Evolutionary conservation across 805 yeast species (phyloP), one percentile per base, ranked within the genome.

Genomic region (Candida incommunis): DNA sequence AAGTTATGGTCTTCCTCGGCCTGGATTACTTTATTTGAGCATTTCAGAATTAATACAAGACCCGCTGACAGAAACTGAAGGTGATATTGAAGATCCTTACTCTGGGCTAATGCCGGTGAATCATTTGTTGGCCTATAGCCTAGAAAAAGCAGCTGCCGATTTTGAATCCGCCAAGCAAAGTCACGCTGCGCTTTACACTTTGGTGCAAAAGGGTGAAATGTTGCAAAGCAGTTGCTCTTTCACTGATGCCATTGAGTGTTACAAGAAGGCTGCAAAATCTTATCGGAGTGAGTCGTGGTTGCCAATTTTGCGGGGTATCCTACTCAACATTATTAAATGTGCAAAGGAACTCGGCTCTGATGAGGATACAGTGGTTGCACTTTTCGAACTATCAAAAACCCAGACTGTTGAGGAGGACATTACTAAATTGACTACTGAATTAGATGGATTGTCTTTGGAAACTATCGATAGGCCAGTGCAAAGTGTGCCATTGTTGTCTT

Each of bases 1-100:
- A 46, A 37, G 23, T 3, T 22, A 31, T 3, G 35, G 54, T n/a
- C 41, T 54, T 11, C 56, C 58, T 9, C 43, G 55, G 26, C 16
- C 46, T 35, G 58, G 58, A n/a, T 51, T 45, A 25, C 42, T 54
- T 22, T 50, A 48, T 40, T 35, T 50, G 16, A 44, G 48, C 4
- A 50, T 50, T 11, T 46, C 27, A 3, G 49, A 50, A 22, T 34
- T 48, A 13, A 15, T 47, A 4, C 46, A 31, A 18, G 37, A 31
- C 7, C 37, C 37, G 9, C 37, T 31, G 7, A 25, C 23, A 25
- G 11, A 15, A n/a, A 4, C n/a, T 31, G 27, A 13, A 25, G 13
- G 13, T 9, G 27, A 25, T 7, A 13, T 18, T 9, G 37, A n/a
- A 5, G 37, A 31, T 16, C 37, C 37, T 13, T 31, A 31, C n/a